A percentile compares a stretch with the other conserved stretches of the same genome.
Conservation (phyloP, 768 basidiomycete genomes). For the Mycena metata region DNA sequence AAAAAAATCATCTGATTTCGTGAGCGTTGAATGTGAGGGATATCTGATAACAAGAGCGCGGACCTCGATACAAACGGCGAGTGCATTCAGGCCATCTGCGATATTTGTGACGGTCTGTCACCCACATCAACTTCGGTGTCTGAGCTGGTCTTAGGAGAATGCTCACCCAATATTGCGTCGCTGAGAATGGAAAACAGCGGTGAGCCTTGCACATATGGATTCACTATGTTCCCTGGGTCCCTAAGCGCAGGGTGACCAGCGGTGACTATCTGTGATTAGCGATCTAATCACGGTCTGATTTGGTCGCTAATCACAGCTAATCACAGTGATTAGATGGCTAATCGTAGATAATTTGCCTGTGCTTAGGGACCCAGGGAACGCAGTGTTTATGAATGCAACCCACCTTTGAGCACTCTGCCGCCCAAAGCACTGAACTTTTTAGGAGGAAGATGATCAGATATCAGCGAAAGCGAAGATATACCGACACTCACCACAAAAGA, state of each 20-base stretch:
- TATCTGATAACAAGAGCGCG: constrained; percentile 22
- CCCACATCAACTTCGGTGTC: background rate
- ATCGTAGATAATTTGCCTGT: too few relatives aligned
- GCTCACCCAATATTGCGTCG: constrained; percentile 77
- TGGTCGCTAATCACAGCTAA: too few relatives aligned
- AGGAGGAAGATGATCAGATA: background rate
- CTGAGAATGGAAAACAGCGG: constrained; percentile 48
- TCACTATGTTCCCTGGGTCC: too few relatives aligned
- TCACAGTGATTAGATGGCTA: too few relatives aligned
- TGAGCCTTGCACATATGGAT: constrained; percentile 2
- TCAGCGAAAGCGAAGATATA: background rate
- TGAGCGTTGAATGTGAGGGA: constrained; percentile 12
- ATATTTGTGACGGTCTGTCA: constrained; percentile 77
- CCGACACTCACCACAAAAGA: constrained; percentile 70
- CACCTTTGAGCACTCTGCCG: constrained; percentile 78
- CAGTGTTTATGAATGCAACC: too few relatives aligned
- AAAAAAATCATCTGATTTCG: constrained; percentile 86
- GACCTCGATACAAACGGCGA: constrained; percentile 89
- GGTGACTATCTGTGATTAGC: too few relatives aligned
- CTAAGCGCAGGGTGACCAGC: too few relatives aligned
- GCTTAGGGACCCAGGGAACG: too few relatives aligned
- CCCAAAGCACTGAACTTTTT: constrained; percentile 74
- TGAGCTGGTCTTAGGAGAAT: background rate
- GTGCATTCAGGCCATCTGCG: constrained; percentile 85
- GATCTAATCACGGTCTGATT: too few relatives aligned